A percentile compares a stretch with the other conserved stretches of the same genome.
phyloP scores from a whole-genome alignment of 1,284 basidiomycete genomes.

The Moniliophthora roreri region DNA sequence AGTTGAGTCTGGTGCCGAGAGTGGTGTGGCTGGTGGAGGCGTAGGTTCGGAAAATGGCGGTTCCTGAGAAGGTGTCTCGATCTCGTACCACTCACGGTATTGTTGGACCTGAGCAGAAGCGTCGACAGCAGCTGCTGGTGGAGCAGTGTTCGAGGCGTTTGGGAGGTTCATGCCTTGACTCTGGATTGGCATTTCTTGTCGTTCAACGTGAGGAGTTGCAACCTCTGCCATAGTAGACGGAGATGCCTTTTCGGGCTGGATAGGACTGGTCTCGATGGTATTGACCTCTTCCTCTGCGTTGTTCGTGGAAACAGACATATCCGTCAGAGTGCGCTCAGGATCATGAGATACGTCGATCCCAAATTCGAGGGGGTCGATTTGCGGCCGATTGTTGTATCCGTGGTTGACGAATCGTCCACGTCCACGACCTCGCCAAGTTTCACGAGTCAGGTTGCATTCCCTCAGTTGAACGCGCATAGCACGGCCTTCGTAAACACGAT shows the following conservation, averaged over 20 bases:
- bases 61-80: conserved; percentile 1
- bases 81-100: conserved; percentile 20
- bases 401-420: conserved; percentile 26
- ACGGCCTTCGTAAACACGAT: conserved; percentile 63
- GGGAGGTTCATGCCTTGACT: neutral
- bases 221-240: neutral
- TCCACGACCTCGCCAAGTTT: conserved; percentile 36
- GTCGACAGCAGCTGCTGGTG: neutral
- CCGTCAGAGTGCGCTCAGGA: neutral
- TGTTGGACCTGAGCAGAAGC: conserved; percentile 3
- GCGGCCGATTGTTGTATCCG: conserved; percentile 25
- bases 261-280: too few species aligned
- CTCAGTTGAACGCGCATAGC: conserved; percentile 70
- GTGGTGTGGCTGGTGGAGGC: conserved; percentile 22
- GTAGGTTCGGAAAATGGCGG: neutral
- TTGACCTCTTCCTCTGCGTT: neutral
- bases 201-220: neutral
- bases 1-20: conserved; percentile 28
- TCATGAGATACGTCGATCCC: neutral
- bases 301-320: neutral
- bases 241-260: neutral
- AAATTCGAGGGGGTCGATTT: conserved; percentile 23
- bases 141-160: neutral
- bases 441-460: conserved; percentile 53
- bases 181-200: neutral